Conservation (phyloP, 345 rosid genomes). For the Citrus maxima region DNA sequence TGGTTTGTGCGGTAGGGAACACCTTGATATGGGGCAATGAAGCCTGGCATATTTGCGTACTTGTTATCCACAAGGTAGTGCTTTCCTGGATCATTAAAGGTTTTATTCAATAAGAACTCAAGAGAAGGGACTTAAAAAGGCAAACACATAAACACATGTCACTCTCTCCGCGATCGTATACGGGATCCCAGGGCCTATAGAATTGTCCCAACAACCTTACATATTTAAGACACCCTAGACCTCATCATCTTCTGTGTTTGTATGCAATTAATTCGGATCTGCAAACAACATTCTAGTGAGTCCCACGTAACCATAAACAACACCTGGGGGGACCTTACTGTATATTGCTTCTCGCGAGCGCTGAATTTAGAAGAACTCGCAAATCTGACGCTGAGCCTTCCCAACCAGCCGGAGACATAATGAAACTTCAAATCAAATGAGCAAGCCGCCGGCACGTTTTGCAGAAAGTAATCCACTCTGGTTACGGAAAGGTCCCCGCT, state of each 20-base stretch:
- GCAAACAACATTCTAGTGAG: not conserved
- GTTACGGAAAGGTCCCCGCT: constrained; percentile 86
- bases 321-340: constrained; percentile 66
- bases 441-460: constrained; percentile 70
- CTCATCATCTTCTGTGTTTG: not conserved
- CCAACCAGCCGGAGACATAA: constrained; percentile 89
- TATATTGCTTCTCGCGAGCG: constrained; percentile 60
- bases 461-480: constrained; percentile 64
- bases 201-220: too few species aligned
- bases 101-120: not conserved
- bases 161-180: too few species aligned
- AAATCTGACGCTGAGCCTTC: constrained; percentile 91
- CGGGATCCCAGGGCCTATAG: too few species aligned
- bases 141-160: too few species aligned
- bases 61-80: constrained; percentile 72
- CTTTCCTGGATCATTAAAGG: constrained; percentile 46
- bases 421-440: constrained; percentile 79
- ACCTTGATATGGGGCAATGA: constrained; percentile 62
- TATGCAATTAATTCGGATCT: not conserved
- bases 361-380: constrained; percentile 66
- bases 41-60: constrained; percentile 67
- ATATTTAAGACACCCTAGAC: not conserved
- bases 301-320: not conserved
- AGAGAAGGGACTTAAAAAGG: too few species aligned
- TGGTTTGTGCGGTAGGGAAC: constrained; percentile 38